These are phyloP conservation scores for Oryza longistaminata DNA, from an alignment of 176 grass and related monocot species.

Conservation along the genomic window DNA sequence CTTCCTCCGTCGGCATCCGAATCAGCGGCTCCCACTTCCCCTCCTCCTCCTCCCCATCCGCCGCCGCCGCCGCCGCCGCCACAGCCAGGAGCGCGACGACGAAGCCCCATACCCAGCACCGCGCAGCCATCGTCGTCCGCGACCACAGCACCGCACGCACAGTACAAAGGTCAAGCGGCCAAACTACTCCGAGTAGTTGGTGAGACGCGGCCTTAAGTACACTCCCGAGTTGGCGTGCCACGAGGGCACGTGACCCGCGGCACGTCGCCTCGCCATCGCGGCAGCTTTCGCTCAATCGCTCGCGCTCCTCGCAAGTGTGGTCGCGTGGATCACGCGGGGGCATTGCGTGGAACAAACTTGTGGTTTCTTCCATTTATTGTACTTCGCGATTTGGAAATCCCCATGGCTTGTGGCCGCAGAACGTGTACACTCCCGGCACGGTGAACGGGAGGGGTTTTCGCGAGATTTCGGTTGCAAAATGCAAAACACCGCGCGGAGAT, in stretches of 20 bases:
- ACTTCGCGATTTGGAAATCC: neutral
- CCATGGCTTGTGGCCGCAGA: neutral
- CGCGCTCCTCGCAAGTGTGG: neutral
- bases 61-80: constrained; percentile 18
- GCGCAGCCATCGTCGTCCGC: constrained; percentile 23
- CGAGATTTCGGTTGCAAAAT: neutral
- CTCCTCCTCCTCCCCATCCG: constrained; percentile 8
- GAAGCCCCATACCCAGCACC: constrained; percentile 37
- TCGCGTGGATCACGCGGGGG: neutral
- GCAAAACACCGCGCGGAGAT: neutral
- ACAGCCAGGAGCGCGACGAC: constrained; percentile 36
- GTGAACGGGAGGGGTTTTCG: neutral
- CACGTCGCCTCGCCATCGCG: neutral
- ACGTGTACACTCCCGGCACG: neutral
- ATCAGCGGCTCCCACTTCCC: constrained; percentile 63
- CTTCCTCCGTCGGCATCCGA: constrained; percentile 55
- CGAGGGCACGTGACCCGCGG: neutral
- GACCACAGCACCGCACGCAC: neutral
- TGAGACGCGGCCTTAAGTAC: neutral
- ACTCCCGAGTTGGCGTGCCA: neutral
- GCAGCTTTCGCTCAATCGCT: neutral
- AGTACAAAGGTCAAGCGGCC: neutral
- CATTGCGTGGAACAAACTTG: neutral
- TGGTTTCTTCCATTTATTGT: neutral
- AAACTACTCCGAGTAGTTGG: neutral